These are phyloP conservation scores for Sergeia podlipaevii DNA, from an alignment of 208 protist genomes.

Conservation along the genomic window DNA sequence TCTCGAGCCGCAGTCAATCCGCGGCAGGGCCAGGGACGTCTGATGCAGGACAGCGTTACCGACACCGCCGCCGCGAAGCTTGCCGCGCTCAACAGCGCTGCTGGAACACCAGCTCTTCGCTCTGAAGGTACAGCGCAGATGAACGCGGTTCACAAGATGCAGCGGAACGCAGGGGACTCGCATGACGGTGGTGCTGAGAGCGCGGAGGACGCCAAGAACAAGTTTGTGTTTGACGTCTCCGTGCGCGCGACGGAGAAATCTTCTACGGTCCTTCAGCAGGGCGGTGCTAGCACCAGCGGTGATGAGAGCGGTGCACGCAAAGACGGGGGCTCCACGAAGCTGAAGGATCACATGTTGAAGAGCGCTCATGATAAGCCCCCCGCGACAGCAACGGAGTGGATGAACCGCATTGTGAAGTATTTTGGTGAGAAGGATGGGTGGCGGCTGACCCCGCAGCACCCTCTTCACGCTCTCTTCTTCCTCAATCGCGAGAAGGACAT, in stretches of 20 bases:
- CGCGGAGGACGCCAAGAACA: neutral
- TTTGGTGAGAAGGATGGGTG: neutral
- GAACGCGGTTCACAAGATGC: neutral
- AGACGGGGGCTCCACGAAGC: no score
- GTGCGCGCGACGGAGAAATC: conserved; percentile 7
- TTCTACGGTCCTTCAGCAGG: conserved; percentile 3
- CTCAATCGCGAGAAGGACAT: conserved; percentile 3
- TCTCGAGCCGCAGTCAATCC: neutral
- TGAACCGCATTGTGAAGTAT: conserved; percentile 9
- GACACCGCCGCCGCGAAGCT: neutral
- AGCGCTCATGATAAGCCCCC: neutral
- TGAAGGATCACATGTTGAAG: neutral
- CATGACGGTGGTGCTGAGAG: neutral
- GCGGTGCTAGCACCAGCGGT: neutral
- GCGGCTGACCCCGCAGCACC: conserved; percentile 4
- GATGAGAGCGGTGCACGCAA: no score
- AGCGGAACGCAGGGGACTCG: neutral
- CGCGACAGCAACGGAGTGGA: conserved; percentile 7
- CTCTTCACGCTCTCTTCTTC: conserved; percentile 3
- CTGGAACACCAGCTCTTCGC: neutral
- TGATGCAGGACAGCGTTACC: neutral
- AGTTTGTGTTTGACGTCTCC: neutral
- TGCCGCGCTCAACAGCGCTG: neutral
- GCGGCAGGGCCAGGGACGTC: neutral
- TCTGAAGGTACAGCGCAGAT: neutral